Evolutionary conservation across 148 eudicot genomes (phyloP).

Genomic region (Dysphania ambrosioides): DNA sequence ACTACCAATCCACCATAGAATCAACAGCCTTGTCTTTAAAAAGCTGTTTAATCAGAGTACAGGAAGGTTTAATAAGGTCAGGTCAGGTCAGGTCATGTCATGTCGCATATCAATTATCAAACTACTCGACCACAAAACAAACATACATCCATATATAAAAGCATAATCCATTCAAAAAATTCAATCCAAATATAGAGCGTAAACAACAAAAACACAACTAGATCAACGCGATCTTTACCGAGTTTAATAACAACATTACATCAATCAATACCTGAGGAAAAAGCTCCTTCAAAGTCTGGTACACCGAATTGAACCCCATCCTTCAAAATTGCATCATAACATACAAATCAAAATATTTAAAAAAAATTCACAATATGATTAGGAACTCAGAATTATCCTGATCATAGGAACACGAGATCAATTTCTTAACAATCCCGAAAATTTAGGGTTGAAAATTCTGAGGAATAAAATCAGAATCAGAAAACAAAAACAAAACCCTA

Average conservation of each 20-base stretch:
- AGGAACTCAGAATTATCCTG: background rate
- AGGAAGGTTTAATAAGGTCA: too few relatives aligned
- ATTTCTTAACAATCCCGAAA: background rate
- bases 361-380: background rate
- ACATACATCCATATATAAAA: too few relatives aligned
- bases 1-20: too few relatives aligned
- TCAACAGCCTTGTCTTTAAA: too few relatives aligned
- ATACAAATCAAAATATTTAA: background rate
- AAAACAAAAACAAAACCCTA: background rate
- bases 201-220: background rate
- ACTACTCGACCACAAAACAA: too few relatives aligned
- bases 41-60: too few relatives aligned
- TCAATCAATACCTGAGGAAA: constrained; percentile 54
- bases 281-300: constrained; percentile 41
- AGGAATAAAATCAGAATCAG: too few relatives aligned
- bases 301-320: constrained; percentile 64
- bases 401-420: background rate
- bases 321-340: too few relatives aligned
- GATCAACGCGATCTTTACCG: background rate
- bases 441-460: background rate
- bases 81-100: too few relatives aligned
- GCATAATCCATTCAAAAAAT: too few relatives aligned
- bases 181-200: too few relatives aligned
- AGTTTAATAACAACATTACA: background rate
- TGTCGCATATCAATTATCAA: too few relatives aligned